Base-by-base conservation (phyloP, 495 filamentous ascomycete species). In the Talaromyces adpressus region DNA sequence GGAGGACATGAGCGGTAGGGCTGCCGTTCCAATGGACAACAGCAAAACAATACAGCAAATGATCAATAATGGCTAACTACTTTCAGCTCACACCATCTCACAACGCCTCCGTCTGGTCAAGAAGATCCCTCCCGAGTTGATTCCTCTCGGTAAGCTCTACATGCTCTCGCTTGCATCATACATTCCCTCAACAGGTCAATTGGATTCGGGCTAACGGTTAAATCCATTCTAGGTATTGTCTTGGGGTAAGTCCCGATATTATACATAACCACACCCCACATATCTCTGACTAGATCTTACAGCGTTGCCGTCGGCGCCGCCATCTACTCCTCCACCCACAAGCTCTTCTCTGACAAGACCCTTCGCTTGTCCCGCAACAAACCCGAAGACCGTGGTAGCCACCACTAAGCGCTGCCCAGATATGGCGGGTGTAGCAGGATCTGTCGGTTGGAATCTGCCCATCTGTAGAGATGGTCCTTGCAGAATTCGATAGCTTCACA, bases 31-130 rank as follows among this genome's bases (percentile, higher is more conserved):
- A 34, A 12, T 60, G 20, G 29, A 34, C 36, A 23, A n/a, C 22
- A 56, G 22, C 22, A 56, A 3, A 29, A 12, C 18, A 18, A 14
- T n/a, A 53, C 49, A 20, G 45, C 27, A n/a, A 29, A 47, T 27
- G 59, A 49, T 25, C 3, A 23, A 3, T 27, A 12, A 66, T 63
- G 67, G 69, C 72, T 82, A 66, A 80, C 70, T 60, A 61, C 29
- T 66, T 66, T 36, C 69, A 98, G 94, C 91, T 73, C 94, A 98
- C 81, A 98, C 94, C 63, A 88, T 99, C 79, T 97, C 94, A 54
- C 94, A 99, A 81, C 89, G 95, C 69, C 82, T 99, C 65, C 88
- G 94, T 69, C 84, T 82, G 66, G 78, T 97, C 64, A 91, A 89
- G 85, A 86, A 85, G 80, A 87, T 96, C 72, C 94, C 94, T 64